A percentile compares a stretch with the other conserved stretches of the same genome.
Evolutionary conservation across 306 rosid species (phyloP).

Genomic region (Dalbergia oliveri): DNA sequence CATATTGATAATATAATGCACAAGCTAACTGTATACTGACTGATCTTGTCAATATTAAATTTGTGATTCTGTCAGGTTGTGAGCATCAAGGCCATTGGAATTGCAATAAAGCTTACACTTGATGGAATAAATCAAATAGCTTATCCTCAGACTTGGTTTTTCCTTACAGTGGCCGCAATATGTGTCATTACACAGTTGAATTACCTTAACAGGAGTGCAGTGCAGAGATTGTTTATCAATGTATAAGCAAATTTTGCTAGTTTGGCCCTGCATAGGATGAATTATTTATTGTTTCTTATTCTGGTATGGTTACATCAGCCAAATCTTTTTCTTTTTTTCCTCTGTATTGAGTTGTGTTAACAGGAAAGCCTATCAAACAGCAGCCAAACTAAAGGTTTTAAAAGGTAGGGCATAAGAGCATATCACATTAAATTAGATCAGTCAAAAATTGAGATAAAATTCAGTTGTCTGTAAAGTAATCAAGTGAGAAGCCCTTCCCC

Average conservation of each 20-base stretch:
- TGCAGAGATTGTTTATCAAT: constrained; percentile 20
- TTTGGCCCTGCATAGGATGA: constrained; percentile 37
- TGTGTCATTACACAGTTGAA: constrained; percentile 89
- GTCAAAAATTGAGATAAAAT: not conserved
- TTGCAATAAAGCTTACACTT: constrained; percentile 88
- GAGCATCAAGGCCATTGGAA: constrained; percentile 96
- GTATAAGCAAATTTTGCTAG: not conserved
- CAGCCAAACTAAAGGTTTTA: not conserved
- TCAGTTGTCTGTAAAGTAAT: constrained; percentile 22
- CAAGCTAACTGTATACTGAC: constrained; percentile 17
- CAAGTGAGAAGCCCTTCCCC: constrained; percentile 17
- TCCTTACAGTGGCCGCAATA: constrained; percentile 75
- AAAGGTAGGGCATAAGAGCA: not conserved
- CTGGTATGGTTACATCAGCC: constrained; percentile 5
- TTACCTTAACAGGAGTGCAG: constrained; percentile 96
- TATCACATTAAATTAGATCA: constrained; percentile 1
- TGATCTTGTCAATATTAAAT: constrained; percentile 15
- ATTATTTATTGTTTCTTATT: constrained; percentile 25
- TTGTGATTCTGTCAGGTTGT: constrained; percentile 71
- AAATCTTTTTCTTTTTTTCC: not conserved
- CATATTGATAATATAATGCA: constrained; percentile 8
- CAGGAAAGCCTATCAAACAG: constrained; percentile 5
- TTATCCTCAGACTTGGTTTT: constrained; percentile 97
- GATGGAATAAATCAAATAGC: constrained; percentile 87
- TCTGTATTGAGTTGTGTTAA: not conserved